Percentiles rank a stretch among this genome's conserved stretches.
Evolutionary conservation across 2,329 filamentous ascomycete genomes (phyloP).

Genomic region (Zymoseptoria brevis): DNA sequence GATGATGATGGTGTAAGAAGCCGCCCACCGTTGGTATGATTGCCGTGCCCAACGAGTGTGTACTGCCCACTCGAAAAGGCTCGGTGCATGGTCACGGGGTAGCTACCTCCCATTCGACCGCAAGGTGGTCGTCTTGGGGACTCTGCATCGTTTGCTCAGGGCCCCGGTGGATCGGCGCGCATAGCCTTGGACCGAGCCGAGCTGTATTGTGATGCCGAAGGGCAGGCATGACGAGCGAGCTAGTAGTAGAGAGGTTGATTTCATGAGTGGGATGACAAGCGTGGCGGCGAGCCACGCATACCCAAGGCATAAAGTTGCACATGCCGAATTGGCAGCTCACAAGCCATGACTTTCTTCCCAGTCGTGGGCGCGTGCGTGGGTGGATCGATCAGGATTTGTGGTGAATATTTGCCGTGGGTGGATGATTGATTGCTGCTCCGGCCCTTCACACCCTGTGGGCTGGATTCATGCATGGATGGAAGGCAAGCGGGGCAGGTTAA

Average conservation of each 20-base stretch:
- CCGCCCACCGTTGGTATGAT: conserved; percentile 5
- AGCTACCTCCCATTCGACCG: conserved; percentile 5
- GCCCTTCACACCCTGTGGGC: not conserved
- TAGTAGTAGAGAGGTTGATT: not conserved
- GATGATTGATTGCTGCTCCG: not conserved
- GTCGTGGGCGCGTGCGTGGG: not conserved
- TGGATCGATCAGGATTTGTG: not conserved
- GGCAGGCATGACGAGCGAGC: conserved; percentile 7
- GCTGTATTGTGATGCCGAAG: conserved; percentile 1
- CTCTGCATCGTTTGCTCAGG: conserved; percentile 17
- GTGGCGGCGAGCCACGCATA: conserved; percentile 9
- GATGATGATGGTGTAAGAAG: not conserved
- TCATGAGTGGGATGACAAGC: conserved; percentile 4
- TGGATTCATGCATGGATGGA: not conserved
- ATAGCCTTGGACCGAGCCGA: conserved; percentile 18
- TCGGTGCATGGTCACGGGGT: conserved; percentile 6
- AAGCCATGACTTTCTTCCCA: not conserved
- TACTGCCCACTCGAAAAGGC: conserved; percentile 7
- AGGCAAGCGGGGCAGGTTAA: conserved; percentile 6
- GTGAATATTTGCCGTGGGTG: conserved; percentile 7
- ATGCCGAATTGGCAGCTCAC: not conserved
- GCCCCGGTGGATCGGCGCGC: conserved; percentile 19
- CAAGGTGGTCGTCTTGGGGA: conserved; percentile 9
- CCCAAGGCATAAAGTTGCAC: conserved; percentile 9
- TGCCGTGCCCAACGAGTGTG: conserved; percentile 10